Conservation (phyloP, 1,284 basidiomycete genomes). For the Cryptococcus hybrid region DNA sequence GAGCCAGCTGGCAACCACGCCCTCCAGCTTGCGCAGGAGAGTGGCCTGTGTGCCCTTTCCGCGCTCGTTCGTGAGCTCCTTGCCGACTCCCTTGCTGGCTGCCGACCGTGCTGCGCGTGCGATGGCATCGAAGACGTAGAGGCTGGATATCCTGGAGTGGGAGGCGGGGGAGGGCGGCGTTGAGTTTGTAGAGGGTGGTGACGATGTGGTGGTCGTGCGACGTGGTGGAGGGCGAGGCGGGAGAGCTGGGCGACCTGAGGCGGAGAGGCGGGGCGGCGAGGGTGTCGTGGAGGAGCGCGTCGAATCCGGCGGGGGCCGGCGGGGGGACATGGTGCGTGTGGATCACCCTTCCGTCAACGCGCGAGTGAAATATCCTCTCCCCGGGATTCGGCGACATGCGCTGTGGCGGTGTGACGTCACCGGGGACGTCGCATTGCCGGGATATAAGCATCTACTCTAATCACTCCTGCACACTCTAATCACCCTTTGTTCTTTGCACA, state of each 20-base stretch:
- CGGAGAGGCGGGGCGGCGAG: slow-evolving; percentile 77
- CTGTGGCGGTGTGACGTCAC: background rate
- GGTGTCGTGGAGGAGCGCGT: slow-evolving; percentile 70
- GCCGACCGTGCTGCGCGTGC: slow-evolving; percentile 72
- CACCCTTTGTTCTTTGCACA: no score
- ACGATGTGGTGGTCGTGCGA: slow-evolving; percentile 78
- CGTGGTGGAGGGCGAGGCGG: slow-evolving; percentile 66
- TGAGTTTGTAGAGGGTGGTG: slow-evolving; percentile 76
- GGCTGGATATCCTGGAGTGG: slow-evolving; percentile 69
- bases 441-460: no score
- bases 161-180: slow-evolving; percentile 63
- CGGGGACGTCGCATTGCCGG: no score
- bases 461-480: no score
- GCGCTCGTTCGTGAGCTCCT: slow-evolving; percentile 57
- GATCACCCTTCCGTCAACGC: no score
- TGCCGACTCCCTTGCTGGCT: slow-evolving; percentile 63
- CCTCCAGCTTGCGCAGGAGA: slow-evolving; percentile 81
- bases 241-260: slow-evolving; percentile 74
- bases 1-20: slow-evolving; percentile 76
- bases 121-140: slow-evolving; percentile 88
- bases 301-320: slow-evolving; percentile 59
- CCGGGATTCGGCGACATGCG: background rate
- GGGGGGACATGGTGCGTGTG: no score
- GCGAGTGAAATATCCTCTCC: no score
- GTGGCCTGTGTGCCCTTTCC: slow-evolving; percentile 64